phyloP scores from a whole-genome alignment of 164 flowering plant species.

The Tetracentron sinense region DNA sequence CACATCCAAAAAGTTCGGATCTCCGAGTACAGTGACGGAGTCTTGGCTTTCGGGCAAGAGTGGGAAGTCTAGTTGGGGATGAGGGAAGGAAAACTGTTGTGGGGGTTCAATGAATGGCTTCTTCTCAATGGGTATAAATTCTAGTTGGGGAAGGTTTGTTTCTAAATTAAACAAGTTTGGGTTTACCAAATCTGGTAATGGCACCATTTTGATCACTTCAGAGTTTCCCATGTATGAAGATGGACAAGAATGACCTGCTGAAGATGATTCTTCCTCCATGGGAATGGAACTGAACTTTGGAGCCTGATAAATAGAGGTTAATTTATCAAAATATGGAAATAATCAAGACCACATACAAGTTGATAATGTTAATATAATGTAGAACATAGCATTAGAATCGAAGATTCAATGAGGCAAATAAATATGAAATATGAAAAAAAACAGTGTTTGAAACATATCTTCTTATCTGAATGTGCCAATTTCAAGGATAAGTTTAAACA shows the following conservation, averaged over 20 bases:
- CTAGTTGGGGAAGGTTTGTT: conserved; percentile 17
- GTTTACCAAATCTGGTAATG: conserved; percentile 32
- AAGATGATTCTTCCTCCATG: conserved; percentile 32
- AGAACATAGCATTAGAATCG: too few species aligned
- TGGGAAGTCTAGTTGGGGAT: conserved; percentile 26
- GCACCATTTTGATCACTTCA: conserved; percentile 33
- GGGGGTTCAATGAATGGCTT: conserved; percentile 16
- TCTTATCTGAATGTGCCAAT: too few species aligned
- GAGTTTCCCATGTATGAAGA: conserved; percentile 26
- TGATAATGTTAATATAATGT: too few species aligned
- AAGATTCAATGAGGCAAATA: too few species aligned
- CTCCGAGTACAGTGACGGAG: conserved; percentile 27
- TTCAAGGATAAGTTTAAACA: too few species aligned
- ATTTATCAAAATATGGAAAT: not conserved
- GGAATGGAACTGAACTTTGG: conserved; percentile 25
- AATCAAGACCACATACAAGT: too few species aligned
- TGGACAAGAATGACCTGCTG: conserved; percentile 22
- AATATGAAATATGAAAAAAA: too few species aligned
- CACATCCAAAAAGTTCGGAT: conserved; percentile 32
- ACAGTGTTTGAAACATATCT: too few species aligned
- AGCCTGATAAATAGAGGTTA: conserved; percentile 25
- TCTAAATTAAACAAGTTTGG: conserved; percentile 21
- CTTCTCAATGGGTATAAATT: conserved; percentile 10
- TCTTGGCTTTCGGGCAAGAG: conserved; percentile 40
- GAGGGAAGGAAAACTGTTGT: conserved; percentile 16